phyloP scores from a whole-genome alignment of 257 asterid species.

The Capsicum rhomboideum region DNA sequence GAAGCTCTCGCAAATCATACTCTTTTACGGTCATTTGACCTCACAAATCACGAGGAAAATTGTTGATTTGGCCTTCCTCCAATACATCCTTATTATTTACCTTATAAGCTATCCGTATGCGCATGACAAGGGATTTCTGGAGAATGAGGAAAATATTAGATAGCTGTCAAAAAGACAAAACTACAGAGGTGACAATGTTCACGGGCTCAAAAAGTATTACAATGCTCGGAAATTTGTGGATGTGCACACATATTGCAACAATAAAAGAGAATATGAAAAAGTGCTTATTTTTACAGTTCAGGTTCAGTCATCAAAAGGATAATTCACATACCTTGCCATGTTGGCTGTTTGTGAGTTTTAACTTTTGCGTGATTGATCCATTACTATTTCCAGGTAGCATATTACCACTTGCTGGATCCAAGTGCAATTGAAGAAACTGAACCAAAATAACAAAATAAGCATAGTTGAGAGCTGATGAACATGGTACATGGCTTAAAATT shows the following conservation, averaged over 20 bases:
- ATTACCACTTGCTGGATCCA: slow-evolving; percentile 90
- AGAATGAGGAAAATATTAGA: slow-evolving; percentile 7
- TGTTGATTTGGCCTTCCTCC: slow-evolving; percentile 93
- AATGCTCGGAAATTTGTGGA: neutral
- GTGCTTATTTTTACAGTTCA: neutral
- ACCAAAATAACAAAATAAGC: slow-evolving; percentile 6
- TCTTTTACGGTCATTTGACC: neutral
- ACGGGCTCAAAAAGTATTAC: neutral
- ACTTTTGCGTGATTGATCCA: slow-evolving; percentile 66
- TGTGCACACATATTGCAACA: neutral
- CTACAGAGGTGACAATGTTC: neutral
- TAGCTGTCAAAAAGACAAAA: neutral
- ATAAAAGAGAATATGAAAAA: neutral
- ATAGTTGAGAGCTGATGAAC: neutral
- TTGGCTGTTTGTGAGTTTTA: slow-evolving; percentile 75
- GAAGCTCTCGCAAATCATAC: neutral
- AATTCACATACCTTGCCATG: slow-evolving; percentile 70
- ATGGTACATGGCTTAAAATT: neutral
- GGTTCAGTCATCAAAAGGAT: neutral
- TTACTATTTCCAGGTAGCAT: slow-evolving; percentile 64
- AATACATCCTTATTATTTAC: slow-evolving; percentile 56
- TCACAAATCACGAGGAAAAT: slow-evolving; percentile 74
- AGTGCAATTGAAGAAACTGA: slow-evolving; percentile 93
- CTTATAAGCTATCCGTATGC: slow-evolving; percentile 73
- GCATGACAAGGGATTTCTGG: slow-evolving; percentile 94